phyloP scores from a whole-genome alignment of 1,139 yeast genomes.

The Kluyveromyces sp. region DNA sequence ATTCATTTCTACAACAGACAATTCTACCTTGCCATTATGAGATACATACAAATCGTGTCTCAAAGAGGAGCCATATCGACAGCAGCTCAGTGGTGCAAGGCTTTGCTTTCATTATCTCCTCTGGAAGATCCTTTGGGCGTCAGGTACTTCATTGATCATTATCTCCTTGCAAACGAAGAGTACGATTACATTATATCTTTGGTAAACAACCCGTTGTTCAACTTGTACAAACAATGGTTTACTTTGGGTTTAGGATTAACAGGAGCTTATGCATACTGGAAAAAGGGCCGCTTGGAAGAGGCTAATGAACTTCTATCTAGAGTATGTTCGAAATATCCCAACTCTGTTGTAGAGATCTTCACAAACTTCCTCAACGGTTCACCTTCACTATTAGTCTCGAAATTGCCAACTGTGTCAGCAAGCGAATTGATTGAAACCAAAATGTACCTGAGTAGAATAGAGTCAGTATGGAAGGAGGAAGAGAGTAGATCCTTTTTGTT shows the following conservation, averaged over 20 bases:
- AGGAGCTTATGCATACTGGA: slow-evolving; percentile 51
- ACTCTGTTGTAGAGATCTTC: slow-evolving; percentile 32
- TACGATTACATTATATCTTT: slow-evolving; percentile 54
- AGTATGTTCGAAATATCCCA: slow-evolving; percentile 56
- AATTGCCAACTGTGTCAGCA: background rate
- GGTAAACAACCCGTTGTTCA: slow-evolving; percentile 46
- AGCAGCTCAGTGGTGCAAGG: slow-evolving; percentile 68
- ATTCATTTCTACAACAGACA: slow-evolving; percentile 71
- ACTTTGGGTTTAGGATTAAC: slow-evolving; percentile 74
- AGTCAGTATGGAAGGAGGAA: slow-evolving; percentile 28
- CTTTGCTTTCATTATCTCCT: slow-evolving; percentile 63
- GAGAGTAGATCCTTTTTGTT: slow-evolving; percentile 38
- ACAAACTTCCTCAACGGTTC: slow-evolving; percentile 25
- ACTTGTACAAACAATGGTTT: slow-evolving; percentile 57
- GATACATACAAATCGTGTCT: slow-evolving; percentile 63
- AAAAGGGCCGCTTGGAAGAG: slow-evolving; percentile 33
- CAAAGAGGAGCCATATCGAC: slow-evolving; percentile 74
- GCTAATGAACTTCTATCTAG: slow-evolving; percentile 43
- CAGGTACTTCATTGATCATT: slow-evolving; percentile 73
- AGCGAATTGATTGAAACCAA: slow-evolving; percentile 20
- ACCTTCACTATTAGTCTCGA: background rate
- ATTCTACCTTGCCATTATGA: slow-evolving; percentile 64
- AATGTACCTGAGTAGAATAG: slow-evolving; percentile 26
- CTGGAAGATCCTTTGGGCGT: slow-evolving; percentile 82
- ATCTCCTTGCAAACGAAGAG: slow-evolving; percentile 63